phyloP scores from a whole-genome alignment of 192 early-diverging fungal genomes.

The Coemansia sp. region DNA sequence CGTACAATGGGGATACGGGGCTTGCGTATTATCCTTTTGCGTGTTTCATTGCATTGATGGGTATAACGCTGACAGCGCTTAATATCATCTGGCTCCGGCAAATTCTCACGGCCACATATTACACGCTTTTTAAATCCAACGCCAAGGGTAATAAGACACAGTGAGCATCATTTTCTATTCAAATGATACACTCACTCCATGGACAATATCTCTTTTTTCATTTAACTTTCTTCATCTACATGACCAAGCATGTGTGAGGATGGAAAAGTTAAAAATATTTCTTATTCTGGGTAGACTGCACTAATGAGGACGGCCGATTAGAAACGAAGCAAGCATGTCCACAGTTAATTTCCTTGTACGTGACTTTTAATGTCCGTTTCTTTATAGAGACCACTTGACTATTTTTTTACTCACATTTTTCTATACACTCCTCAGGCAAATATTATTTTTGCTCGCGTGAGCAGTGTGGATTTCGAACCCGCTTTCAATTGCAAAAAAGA shows the following conservation, averaged over 20 bases:
- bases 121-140: conserved; percentile 22
- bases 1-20: conserved; percentile 16
- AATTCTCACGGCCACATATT: conserved; percentile 33
- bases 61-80: conserved; percentile 33
- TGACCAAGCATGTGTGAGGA: background rate
- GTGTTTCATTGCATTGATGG: conserved; percentile 36
- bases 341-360: no score
- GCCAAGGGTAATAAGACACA: background rate
- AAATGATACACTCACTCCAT: background rate
- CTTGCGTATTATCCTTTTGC: conserved; percentile 37
- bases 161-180: background rate
- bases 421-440: no score
- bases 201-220: background rate
- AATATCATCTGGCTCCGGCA: conserved; percentile 50
- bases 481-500: no score
- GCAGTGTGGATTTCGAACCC: no score
- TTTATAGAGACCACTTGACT: no score
- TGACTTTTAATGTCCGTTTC: no score
- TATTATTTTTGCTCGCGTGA: no score
- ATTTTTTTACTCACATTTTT: no score
- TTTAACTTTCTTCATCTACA: background rate
- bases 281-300: no score
- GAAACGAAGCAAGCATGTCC: no score
- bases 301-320: no score
- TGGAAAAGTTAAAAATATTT: background rate